Evolutionary conservation across 1,139 yeast genomes (phyloP).

Genomic region (Yamadazyma membranifaciens): DNA sequence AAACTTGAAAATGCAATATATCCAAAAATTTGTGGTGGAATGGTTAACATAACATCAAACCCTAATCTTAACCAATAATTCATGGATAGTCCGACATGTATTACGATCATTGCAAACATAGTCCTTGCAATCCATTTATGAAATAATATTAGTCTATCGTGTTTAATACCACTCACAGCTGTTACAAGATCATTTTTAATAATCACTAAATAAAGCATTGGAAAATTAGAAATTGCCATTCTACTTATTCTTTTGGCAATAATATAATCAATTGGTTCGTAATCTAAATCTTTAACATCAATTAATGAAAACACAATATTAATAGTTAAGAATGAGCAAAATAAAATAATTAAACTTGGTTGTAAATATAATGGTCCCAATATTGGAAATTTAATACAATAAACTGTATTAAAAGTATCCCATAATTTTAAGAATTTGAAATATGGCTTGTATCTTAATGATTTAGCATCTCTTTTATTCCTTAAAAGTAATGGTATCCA

Average conservation of each 20-base stretch:
- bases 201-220: constrained; percentile 34
- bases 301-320: constrained; percentile 25
- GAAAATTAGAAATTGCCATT: constrained; percentile 43
- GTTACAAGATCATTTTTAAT: constrained; percentile 42
- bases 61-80: constrained; percentile 42
- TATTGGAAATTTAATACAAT: constrained; percentile 21
- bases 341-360: constrained; percentile 38
- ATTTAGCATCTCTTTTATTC: constrained; percentile 13
- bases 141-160: constrained; percentile 36
- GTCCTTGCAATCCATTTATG: constrained; percentile 48
- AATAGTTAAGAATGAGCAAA: constrained; percentile 26
- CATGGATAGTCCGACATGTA: constrained; percentile 33
- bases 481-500: constrained; percentile 36
- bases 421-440: constrained; percentile 28
- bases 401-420: constrained; percentile 28
- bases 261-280: constrained; percentile 37
- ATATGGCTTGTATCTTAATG: constrained; percentile 14
- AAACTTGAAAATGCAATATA: constrained; percentile 44
- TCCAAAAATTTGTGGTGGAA: constrained; percentile 54
- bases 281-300: constrained; percentile 38
- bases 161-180: constrained; percentile 41
- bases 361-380: constrained; percentile 28
- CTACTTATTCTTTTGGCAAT: constrained; percentile 45
- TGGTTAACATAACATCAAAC: constrained; percentile 38
- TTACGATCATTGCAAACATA: constrained; percentile 36